Evolutionary conservation across 2,329 filamentous ascomycete genomes (phyloP), one percentile per base, ranked within the genome.

Genomic region (Xylaria sp.): DNA sequence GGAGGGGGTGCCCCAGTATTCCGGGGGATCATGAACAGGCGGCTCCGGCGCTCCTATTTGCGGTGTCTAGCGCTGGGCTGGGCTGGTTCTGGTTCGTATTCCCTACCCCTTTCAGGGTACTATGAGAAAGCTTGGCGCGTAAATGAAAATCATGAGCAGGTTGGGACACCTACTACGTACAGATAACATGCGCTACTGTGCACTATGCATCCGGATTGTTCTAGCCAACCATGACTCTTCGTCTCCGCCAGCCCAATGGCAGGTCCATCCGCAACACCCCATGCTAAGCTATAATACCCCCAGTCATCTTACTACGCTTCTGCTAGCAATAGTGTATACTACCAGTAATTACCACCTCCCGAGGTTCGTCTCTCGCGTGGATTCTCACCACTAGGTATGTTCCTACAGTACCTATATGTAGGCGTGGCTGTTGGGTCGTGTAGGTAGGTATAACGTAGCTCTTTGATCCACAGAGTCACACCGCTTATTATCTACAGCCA

Each of bases 1-100:
- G 69, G 70, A 58, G 58, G 37, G 48, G 32, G 44, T 42, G 65
- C 42, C 64, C 70, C 70, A 67, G 47, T 69, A 63, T 71, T 71
- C 65, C 69, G 71, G 71, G 50, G 51, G 57, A 35, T 40, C 57
- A 68, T 54, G 62, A 61, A 54, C 44, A 65, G 60, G 63, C 69
- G 65, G 69, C 68, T 65, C 65, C 60, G 70, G 59, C 47, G 66
- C 37, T 51, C 54, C 47, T 37, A 61, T 42, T 13, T 60, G 60
- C 65, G 62, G 61, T 37, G 59, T 23, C 50, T 61, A 55, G 61
- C 27, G 44, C 40, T 54, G 51, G 51, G 51, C 27, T 54, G 51
- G 1, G 51, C 27, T 63, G 44, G 32, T 35, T 35, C 48, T 68
- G 59, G 50, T 64, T 68, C 59, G 55, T 64, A 57, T 64, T 57